Percentiles rank a stretch among this genome's conserved stretches.
phyloP scores from a whole-genome alignment of 768 basidiomycete species.

The Leccinum pellstonianum region DNA sequence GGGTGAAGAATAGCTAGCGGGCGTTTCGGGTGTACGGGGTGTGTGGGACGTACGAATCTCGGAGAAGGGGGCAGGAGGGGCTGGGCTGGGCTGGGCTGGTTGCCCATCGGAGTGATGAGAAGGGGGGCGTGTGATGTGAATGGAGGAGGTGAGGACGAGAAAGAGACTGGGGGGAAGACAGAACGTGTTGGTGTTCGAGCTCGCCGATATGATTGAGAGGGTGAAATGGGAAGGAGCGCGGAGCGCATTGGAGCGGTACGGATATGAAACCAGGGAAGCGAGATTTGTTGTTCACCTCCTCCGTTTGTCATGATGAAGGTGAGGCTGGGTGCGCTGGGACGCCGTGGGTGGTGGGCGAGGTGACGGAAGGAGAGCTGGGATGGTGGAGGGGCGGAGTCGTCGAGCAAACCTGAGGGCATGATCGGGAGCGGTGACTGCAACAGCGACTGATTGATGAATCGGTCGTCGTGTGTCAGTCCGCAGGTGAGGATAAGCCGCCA shows the following conservation, averaged over 20 bases:
- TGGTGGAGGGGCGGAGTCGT: slow-evolving; percentile 59
- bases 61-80: slow-evolving; percentile 38
- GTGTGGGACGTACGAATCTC: slow-evolving; percentile 28
- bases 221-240: slow-evolving; percentile 54
- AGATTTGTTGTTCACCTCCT: slow-evolving; percentile 37
- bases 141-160: slow-evolving; percentile 61
- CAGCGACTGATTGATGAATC: no score
- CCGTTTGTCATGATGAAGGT: slow-evolving; percentile 61
- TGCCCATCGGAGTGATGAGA: slow-evolving; percentile 44
- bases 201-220: slow-evolving; percentile 19
- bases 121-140: slow-evolving; percentile 59
- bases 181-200: slow-evolving; percentile 13
- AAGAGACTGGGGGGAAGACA: no score
- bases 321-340: slow-evolving; percentile 45
- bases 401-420: slow-evolving; percentile 46
- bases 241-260: slow-evolving; percentile 59
- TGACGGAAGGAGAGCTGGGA: slow-evolving; percentile 53
- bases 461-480: no score
- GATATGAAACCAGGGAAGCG: slow-evolving; percentile 58
- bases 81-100: slow-evolving; percentile 29
- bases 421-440: slow-evolving; percentile 41
- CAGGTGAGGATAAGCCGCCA: no score
- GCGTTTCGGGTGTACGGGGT: slow-evolving; percentile 39
- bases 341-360: slow-evolving; percentile 47
- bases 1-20: slow-evolving; percentile 30